Evolutionary conservation across 805 yeast species (phyloP).

Genomic region (Wickerhamomyces alni): DNA sequence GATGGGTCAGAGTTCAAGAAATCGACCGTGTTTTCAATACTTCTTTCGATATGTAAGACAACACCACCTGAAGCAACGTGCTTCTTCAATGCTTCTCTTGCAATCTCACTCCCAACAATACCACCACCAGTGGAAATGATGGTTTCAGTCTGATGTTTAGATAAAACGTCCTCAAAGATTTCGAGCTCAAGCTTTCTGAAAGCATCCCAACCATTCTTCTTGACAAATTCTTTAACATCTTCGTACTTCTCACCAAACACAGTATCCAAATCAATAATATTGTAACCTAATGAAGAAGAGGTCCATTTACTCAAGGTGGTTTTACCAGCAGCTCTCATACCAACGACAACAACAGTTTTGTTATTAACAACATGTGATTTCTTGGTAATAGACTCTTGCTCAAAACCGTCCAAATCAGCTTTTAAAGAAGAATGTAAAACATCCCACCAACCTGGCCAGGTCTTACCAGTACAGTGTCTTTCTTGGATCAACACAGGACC

Average conservation of each 20-base stretch:
- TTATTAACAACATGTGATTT: slow-evolving; percentile 29
- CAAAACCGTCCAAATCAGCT: slow-evolving; percentile 66
- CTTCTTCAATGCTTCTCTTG: slow-evolving; percentile 56
- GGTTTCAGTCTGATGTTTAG: slow-evolving; percentile 33
- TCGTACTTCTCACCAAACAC: slow-evolving; percentile 50
- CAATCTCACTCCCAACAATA: slow-evolving; percentile 68
- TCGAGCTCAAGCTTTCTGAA: slow-evolving; percentile 67
- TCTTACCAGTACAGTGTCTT: slow-evolving; percentile 90
- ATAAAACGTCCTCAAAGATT: slow-evolving; percentile 46
- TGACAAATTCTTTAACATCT: slow-evolving; percentile 56
- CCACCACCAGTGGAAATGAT: slow-evolving; percentile 97
- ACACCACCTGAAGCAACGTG: slow-evolving; percentile 51
- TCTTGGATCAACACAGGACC: slow-evolving; percentile 69
- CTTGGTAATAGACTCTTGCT: slow-evolving; percentile 29
- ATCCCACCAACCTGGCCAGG: slow-evolving; percentile 99
- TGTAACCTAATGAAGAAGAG: slow-evolving; percentile 60
- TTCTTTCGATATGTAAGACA: slow-evolving; percentile 88
- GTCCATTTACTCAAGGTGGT: slow-evolving; percentile 80
- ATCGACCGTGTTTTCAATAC: slow-evolving; percentile 69
- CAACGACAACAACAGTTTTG: slow-evolving; percentile 67
- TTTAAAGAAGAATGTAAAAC: slow-evolving; percentile 64
- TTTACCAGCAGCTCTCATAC: slow-evolving; percentile 98
- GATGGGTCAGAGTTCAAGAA: slow-evolving; percentile 73
- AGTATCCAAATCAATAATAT: slow-evolving; percentile 70
- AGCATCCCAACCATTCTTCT: slow-evolving; percentile 75